Percentiles rank a stretch among this genome's conserved stretches.
phyloP scores from a whole-genome alignment of 495 filamentous ascomycete species.

The Thozetella sp. region DNA sequence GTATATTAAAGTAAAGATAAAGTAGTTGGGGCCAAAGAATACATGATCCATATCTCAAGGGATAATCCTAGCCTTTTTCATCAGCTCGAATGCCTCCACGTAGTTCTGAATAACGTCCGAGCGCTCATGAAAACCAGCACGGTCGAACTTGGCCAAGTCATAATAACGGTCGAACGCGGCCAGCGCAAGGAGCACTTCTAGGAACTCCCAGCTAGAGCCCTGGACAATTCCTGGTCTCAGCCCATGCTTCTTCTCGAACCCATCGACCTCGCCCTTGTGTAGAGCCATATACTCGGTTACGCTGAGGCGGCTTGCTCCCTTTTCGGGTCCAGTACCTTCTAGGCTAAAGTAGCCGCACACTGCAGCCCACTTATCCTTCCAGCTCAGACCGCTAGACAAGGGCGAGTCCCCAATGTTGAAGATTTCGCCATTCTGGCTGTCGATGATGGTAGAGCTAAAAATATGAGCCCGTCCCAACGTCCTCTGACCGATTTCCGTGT shows the following conservation, averaged over 20 bases:
- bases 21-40: too few species aligned
- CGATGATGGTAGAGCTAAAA: slow-evolving; percentile 27
- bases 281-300: background rate
- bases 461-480: slow-evolving; percentile 42
- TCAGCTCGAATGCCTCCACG: slow-evolving; percentile 11
- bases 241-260: slow-evolving; percentile 8
- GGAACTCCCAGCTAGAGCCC: slow-evolving; percentile 8
- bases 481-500: slow-evolving; percentile 39
- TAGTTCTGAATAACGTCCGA: slow-evolving; percentile 6
- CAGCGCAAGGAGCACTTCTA: slow-evolving; percentile 7
- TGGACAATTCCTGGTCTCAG: background rate
- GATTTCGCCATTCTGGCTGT: slow-evolving; percentile 15
- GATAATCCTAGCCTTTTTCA: slow-evolving; percentile 12
- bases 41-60: slow-evolving; percentile 6
- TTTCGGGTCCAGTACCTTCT: slow-evolving; percentile 15
- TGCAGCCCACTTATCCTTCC: slow-evolving; percentile 33
- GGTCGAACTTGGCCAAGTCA: slow-evolving; percentile 8
- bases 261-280: background rate
- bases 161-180: slow-evolving; percentile 10
- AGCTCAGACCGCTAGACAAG: slow-evolving; percentile 12
- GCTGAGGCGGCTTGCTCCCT: background rate
- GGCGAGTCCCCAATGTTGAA: slow-evolving; percentile 39
- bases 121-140: slow-evolving; percentile 4
- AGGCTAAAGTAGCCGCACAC: slow-evolving; percentile 40
- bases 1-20: too few species aligned